Conservation (phyloP, 768 basidiomycete genomes). For the Vishniacozyma victoriae region DNA sequence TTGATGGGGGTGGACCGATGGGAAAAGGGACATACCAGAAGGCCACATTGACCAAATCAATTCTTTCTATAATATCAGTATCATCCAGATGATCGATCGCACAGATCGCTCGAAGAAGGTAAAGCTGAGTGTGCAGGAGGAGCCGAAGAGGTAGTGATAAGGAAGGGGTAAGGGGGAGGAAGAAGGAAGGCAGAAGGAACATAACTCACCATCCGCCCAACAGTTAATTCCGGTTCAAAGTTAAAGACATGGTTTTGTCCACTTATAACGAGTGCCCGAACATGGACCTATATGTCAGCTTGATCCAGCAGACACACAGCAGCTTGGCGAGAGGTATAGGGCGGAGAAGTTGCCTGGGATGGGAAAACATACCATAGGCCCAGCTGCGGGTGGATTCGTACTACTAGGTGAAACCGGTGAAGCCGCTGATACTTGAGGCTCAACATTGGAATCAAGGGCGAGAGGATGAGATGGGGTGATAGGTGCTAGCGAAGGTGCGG, state of each 20-base stretch:
- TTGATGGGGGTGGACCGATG: too few species aligned
- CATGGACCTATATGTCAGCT: conserved; percentile 18
- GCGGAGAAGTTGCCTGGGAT: not conserved
- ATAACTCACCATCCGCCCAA: conserved; percentile 36
- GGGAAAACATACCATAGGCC: not conserved
- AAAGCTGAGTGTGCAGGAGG: too few species aligned
- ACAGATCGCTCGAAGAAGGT: not conserved
- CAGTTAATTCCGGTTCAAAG: conserved; percentile 41
- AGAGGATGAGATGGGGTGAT: not conserved
- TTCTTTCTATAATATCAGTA: conserved; percentile 23
- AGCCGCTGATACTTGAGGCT: too few species aligned
- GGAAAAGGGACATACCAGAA: conserved; percentile 27
- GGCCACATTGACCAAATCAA: conserved; percentile 38
- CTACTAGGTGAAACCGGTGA: not conserved
- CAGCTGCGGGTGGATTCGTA: not conserved
- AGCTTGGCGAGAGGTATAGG: too few species aligned
- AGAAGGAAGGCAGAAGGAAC: not conserved
- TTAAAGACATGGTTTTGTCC: conserved; percentile 42
- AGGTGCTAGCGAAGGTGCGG: not conserved
- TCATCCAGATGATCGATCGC: not conserved
- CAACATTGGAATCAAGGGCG: too few species aligned
- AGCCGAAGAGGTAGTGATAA: too few species aligned
- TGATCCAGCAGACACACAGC: not conserved
- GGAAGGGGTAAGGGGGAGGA: too few species aligned
- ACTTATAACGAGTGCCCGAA: conserved; percentile 41